Base-by-base conservation (phyloP, 148 eudicot species). In the Rheum nobile region DNA sequence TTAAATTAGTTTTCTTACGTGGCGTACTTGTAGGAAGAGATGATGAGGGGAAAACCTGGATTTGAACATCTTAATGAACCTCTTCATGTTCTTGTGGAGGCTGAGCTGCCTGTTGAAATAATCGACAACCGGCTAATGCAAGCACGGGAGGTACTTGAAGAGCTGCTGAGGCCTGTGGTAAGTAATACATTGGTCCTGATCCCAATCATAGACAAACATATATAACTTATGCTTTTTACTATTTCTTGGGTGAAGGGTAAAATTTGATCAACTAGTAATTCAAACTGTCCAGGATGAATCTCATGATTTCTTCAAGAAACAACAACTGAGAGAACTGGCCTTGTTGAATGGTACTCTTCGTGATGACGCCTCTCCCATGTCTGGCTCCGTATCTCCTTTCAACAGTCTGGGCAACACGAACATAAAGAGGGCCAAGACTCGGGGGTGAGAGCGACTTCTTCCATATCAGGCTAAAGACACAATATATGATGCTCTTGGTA, bases 31-130 rank as follows among this genome's bases (percentile, higher is more conserved):
- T 29, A 95, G 99, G 99, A 95, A 79, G 99, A 95, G 71, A 92
- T 90, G 89, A 88, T 92, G 96, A 86, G 96, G 50, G 97, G 99
- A 38, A 92, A 90, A 82, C 97, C 94, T 3, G 99, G 99, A 48
- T 95, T 88, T 73, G 99, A 92, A 82, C 99, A 95, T 80, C 94
- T 95, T 21, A 92, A 90, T 76, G 99, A 95, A 81, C 99, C 96
- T 69, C 97, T 95, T 50, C 99, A 95, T 77, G 81, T 95, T 79
- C 89, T 95, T 42, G 91, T 92, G 65, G 99, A 95, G 82, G 99
- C 96, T 22, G 97, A 95, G 79, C 72, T 95, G 83, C 97, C 99
- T 21, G 89, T 89, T 61, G 96, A 95, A 81, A 88, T 92, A 63
- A 80, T 95, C 74, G 99, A 95, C 84, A 88, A 89, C 68, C 91